Base-by-base conservation (phyloP, 257 asterid species). In the Solanum pennellii region DNA sequence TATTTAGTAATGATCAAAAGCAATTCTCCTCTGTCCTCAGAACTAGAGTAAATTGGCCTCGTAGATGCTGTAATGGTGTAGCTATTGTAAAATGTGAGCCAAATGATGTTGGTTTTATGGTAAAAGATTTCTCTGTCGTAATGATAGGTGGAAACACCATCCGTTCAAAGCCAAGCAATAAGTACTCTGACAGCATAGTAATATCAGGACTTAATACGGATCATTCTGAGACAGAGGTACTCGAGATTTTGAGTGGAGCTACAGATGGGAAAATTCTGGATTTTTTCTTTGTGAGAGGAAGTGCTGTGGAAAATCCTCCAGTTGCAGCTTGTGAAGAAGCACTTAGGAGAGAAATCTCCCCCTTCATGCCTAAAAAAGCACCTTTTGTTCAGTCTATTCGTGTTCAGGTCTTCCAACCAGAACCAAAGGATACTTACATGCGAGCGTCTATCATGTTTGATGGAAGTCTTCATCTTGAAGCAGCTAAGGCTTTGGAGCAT, bases 31-130 rank as follows among this genome's bases (percentile, higher is more conserved):
- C 86, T 87, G 91, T 92, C 80, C 88, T 97, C 83, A 93, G 89
- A 90, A 96, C 99, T 84, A 95, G 89, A 91, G 91, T 97, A 84
- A 85, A 25, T 65, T 97, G 99, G 99, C 99, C 99, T 87, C 98
- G 98, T 84, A 93, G 97, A 88, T 72, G 37, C 89, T 94, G 99
- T 92, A 95, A 88, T 86, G 99, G 99, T 87, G 37, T 90, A 41
- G 99, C 94, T 23, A 86, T 95, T 83, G 89, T 92, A 90, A 95
- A 90, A 90, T 97, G 99, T 83, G 80, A 91, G 69, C 92, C 91
- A 37, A 83, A 49, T 86, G 98, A 94, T 89, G 95, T 94, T 86
- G 82, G 66, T 68, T 83, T 52, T 44, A 39, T 97, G 86, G 89
- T 92, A 25, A 49, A 89, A 73, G 97, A 93, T 89, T 91, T 97